Evolutionary conservation across 2,329 filamentous ascomycete species (phyloP).

Genomic region (Fusarium acutatum): DNA sequence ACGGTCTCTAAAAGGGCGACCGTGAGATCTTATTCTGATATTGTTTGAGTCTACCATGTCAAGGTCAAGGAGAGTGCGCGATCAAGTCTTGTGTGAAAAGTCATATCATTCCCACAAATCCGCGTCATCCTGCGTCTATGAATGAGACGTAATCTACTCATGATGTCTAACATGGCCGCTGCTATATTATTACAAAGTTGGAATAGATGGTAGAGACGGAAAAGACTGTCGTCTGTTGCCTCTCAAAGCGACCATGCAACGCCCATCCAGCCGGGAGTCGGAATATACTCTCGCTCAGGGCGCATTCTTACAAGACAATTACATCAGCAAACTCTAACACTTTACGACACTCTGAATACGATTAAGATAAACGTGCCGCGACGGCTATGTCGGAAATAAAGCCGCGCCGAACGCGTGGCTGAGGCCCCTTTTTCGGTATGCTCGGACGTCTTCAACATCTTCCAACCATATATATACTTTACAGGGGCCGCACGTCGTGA

Average conservation of each 20-base stretch:
- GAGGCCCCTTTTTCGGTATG: not conserved
- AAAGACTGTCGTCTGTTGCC: not conserved
- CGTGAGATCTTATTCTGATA: not conserved
- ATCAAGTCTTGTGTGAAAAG: not conserved
- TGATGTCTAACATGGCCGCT: not conserved
- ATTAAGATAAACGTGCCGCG: not conserved
- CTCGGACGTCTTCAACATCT: not conserved
- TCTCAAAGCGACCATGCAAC: not conserved
- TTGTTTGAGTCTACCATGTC: not conserved
- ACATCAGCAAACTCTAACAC: not conserved
- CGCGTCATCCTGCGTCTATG: not conserved
- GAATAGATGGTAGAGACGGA: not conserved
- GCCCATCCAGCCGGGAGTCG: not conserved
- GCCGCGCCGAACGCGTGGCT: not conserved
- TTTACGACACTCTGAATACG: not conserved
- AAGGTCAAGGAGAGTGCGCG: not conserved
- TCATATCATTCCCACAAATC: not conserved
- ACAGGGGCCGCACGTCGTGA: not conserved
- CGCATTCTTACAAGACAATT: not conserved
- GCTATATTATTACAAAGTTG: not conserved
- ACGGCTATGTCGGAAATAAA: not conserved
- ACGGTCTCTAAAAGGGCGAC: not conserved
- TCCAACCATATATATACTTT: not conserved
- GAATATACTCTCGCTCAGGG: not conserved
- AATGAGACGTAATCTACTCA: not conserved